Evolutionary conservation across 306 rosid species (phyloP), one percentile per base, ranked within the genome.

Genomic region (Castanospermum australe): DNA sequence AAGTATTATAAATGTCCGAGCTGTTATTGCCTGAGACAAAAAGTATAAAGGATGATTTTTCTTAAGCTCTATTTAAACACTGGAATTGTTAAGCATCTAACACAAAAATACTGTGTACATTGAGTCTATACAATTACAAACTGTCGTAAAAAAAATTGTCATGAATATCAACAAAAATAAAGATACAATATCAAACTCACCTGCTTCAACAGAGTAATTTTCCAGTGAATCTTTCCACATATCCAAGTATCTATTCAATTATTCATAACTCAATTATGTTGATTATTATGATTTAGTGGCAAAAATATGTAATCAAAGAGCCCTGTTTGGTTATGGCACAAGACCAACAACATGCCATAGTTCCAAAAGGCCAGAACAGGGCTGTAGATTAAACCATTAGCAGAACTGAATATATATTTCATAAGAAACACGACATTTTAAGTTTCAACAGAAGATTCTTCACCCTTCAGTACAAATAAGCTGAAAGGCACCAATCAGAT

Each of bases 1-100:
- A 24, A 94, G 87, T 73, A 81, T 81, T 32, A 84, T 78, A 39
- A 83, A 75, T 42, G 91, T 74, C 61, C 90, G 85, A 50, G 82
- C 78, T 78, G 87, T 77, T 76, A 87, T 56, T 68, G 86, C 94
- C 98, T 94, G 82, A 36, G 75, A 59, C 24, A 15, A 81, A 81
- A 74, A 9, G 44, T 22, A 62, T 48, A 45, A 51, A 77, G 57
- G 10, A 63, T 28, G 35, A 15, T 21, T 35, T 67, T 50, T 78
- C 10, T 73, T 79, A 22, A 85, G 68, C 36, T 62, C 51, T 57
- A 69, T 9, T 54, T 8, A 54, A 22, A 18, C 28, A 52, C 42
- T 39, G 4, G 25, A 61, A 57, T 9, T 35, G 62, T 36, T 35
- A 30, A 59, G 4, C 20, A 55, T 69, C 39, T 48, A 50, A 76